Evolutionary conservation across 2,329 filamentous ascomycete genomes (phyloP).

Genomic region (Diplodia sapinea): DNA sequence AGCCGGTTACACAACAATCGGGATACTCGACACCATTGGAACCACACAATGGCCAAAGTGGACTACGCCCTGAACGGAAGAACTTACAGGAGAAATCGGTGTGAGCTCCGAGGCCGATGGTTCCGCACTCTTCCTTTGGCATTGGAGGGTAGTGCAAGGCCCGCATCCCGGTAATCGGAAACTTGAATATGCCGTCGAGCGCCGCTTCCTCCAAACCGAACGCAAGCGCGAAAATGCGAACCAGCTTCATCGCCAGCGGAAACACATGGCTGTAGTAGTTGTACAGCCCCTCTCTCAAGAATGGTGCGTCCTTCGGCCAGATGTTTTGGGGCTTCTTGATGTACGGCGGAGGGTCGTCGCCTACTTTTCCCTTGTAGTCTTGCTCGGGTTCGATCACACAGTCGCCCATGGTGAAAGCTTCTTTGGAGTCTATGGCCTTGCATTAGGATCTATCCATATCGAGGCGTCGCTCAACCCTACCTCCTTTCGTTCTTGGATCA

Average conservation of each 20-base stretch:
- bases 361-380: constrained; percentile 34
- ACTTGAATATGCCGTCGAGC: constrained; percentile 43
- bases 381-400: constrained; percentile 48
- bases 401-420: constrained; percentile 50
- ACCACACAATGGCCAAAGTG: background rate
- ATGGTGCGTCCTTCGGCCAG: constrained; percentile 44
- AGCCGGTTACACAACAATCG: constrained; percentile 37
- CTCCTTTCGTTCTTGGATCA: constrained; percentile 24
- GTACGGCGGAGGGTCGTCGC: constrained; percentile 8
- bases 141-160: constrained; percentile 35
- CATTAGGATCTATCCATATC: background rate
- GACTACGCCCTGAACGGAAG: background rate
- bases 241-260: constrained; percentile 43
- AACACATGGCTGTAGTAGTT: constrained; percentile 43
- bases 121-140: constrained; percentile 13
- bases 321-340: constrained; percentile 38
- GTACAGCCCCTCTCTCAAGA: constrained; percentile 42
- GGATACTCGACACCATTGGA: background rate
- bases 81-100: constrained; percentile 34
- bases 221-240: constrained; percentile 40
- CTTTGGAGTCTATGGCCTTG: constrained; percentile 38
- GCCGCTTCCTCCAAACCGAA: constrained; percentile 42
- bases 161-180: constrained; percentile 44
- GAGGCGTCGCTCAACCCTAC: background rate
- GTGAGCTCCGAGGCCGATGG: constrained; percentile 35